Base-by-base conservation (phyloP, 2,329 filamentous ascomycete species). In the Torrubiella hemipterigena region DNA sequence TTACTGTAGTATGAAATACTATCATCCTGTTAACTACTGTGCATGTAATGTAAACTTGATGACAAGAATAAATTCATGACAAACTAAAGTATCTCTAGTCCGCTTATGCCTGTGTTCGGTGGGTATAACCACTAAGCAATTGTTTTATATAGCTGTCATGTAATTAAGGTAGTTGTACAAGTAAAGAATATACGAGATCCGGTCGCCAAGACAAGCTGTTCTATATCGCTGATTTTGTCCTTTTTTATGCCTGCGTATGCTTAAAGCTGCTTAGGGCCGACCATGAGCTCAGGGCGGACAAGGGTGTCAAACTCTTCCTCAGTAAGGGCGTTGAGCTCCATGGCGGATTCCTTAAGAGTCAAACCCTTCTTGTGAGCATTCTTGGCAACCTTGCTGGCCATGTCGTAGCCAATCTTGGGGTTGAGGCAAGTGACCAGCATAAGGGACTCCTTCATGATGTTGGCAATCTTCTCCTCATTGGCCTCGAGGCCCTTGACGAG, bases 361-460 rank as follows among this genome's bases (percentile, higher is more conserved):
- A 89, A 63, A 20, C 86, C 86, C 75, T 96, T 96, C 75, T 95
- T 95, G 68, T 98, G 91, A 12, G 91, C 91, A 53, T 98, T 93
- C 78, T 95, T 95, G 51, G 87, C 87, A 16, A 94, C 87, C 69
- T 93, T 93, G 60, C 79, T 86, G 31, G 87, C 87, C 83, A 93
- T 93, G 55, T 95, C 87, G 60, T 95, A 94, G 38, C 87, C 89
- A 53, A 96, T 95, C 59, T 93, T 84, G 45, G 87, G 86, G 71
- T 95, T 95, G 40, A 96, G 70, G 69, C 89, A 95, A 42, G 91
- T 98, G 21, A 96, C 91, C 43, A 96, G 73, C 91, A 98, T 98
- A 48, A 98, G 72, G 52, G 82, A 91, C 66, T 98, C 87, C 64
- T 93, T 86, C 65, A 98, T 76, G 45, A 98, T 81, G 52, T 75